Conservation (phyloP, 2,329 filamentous ascomycete species). For the Coniella vitis region DNA sequence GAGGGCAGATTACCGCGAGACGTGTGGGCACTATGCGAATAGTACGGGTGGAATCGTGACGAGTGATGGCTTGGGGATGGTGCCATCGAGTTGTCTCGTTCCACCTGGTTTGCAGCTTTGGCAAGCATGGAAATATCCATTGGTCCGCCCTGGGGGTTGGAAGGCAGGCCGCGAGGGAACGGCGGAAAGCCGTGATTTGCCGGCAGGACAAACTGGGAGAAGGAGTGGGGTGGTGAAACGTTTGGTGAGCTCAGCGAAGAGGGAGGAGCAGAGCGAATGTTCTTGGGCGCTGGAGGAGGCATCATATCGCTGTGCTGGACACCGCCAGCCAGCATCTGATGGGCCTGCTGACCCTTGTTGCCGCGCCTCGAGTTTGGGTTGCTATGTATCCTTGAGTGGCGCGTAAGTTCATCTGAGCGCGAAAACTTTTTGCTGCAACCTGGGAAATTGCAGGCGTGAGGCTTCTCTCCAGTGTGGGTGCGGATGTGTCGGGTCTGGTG, state of each 20-base stretch:
- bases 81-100: conserved; percentile 46
- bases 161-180: conserved; percentile 36
- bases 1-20: conserved; percentile 62
- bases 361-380: conserved; percentile 94
- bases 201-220: conserved; percentile 59
- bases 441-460: conserved; percentile 89
- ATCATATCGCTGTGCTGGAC: conserved; percentile 61
- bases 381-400: conserved; percentile 97
- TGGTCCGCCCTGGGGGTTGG: conserved; percentile 29
- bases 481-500: conserved; percentile 89
- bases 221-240: conserved; percentile 89
- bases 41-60: conserved; percentile 48
- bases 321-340: conserved; percentile 34
- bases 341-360: conserved; percentile 63
- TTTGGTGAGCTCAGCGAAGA: conserved; percentile 90
- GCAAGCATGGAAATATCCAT: conserved; percentile 55
- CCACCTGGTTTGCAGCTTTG: conserved; percentile 54
- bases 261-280: conserved; percentile 80
- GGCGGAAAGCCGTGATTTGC: conserved; percentile 39
- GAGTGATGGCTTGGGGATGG: conserved; percentile 35
- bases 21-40: conserved; percentile 39
- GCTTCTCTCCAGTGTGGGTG: conserved; percentile 97
- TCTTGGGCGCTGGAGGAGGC: conserved; percentile 69
- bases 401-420: conserved; percentile 90
- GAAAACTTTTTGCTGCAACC: conserved; percentile 92